A percentile compares a stretch with the other conserved stretches of the same genome.
Evolutionary conservation across 441 rosid genomes (phyloP).

Genomic region (Eugenia klotzschiana): DNA sequence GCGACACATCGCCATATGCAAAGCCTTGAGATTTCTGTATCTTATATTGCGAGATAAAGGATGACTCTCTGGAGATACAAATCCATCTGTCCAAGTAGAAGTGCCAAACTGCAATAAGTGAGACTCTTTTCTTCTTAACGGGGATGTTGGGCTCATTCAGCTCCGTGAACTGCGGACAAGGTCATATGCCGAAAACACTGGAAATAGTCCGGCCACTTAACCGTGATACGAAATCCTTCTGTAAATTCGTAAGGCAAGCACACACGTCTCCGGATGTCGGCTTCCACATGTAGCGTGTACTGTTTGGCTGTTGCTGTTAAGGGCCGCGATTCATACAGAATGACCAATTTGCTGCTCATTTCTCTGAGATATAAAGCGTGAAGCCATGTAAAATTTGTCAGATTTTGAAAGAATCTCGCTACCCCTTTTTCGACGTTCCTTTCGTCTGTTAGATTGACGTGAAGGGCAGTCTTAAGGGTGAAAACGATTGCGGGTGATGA

Average conservation of each 20-base stretch:
- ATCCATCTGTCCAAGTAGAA: background rate
- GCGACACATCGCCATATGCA: background rate
- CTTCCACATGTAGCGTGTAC: no score
- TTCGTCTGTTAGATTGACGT: background rate
- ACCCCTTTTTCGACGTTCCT: background rate
- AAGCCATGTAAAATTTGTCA: background rate
- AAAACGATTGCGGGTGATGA: background rate
- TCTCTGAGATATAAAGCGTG: background rate
- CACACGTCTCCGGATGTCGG: no score
- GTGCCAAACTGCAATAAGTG: background rate
- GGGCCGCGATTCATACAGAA: no score
- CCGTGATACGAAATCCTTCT: no score
- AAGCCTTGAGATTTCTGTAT: background rate
- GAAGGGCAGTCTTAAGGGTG: background rate
- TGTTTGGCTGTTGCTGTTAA: no score
- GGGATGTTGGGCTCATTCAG: background rate
- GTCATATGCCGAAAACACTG: no score
- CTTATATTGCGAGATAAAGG: background rate
- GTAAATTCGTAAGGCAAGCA: no score
- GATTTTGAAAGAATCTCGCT: background rate
- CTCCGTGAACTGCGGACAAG: no score
- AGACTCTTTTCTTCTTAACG: background rate
- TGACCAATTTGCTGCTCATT: background rate
- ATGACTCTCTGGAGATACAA: background rate
- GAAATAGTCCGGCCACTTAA: no score